Conservation (phyloP, 2,329 filamentous ascomycete species). For the Neurospora crassa region DNA sequence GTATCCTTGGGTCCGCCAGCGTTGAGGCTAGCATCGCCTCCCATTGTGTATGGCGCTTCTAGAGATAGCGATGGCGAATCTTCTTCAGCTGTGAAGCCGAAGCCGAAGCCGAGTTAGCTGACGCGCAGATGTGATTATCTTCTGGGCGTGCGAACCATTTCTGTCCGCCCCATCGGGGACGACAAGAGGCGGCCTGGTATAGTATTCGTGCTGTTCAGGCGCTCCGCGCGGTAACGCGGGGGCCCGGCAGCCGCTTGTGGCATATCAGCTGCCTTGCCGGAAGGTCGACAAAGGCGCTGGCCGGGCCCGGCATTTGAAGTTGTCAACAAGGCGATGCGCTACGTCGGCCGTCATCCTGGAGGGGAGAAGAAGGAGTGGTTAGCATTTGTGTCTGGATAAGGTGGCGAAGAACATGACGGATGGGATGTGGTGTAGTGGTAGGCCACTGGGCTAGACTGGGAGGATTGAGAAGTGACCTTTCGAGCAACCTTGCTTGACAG, state of each 20-base stretch:
- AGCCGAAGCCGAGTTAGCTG: background rate
- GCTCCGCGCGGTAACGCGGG: background rate
- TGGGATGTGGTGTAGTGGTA: background rate
- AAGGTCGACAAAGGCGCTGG: background rate
- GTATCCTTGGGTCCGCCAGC: background rate
- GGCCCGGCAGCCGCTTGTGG: background rate
- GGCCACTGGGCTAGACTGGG: background rate
- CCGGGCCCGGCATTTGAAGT: background rate
- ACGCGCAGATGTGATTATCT: background rate
- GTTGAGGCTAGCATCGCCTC: no score
- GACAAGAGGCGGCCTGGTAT: background rate
- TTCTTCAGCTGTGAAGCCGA: background rate
- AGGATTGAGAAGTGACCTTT: background rate
- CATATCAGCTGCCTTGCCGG: background rate
- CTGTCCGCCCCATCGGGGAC: background rate
- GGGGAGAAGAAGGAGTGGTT: background rate
- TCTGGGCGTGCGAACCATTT: background rate
- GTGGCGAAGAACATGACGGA: background rate
- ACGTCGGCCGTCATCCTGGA: background rate
- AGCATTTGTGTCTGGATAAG: background rate
- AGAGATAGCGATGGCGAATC: no score
- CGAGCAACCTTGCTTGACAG: background rate
- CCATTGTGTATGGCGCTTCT: no score
- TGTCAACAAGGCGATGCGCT: background rate
- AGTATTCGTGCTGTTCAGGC: background rate